Evolutionary conservation across 495 filamentous ascomycete species (phyloP), one percentile per base, ranked within the genome.

Genomic region (Viridothelium virens): DNA sequence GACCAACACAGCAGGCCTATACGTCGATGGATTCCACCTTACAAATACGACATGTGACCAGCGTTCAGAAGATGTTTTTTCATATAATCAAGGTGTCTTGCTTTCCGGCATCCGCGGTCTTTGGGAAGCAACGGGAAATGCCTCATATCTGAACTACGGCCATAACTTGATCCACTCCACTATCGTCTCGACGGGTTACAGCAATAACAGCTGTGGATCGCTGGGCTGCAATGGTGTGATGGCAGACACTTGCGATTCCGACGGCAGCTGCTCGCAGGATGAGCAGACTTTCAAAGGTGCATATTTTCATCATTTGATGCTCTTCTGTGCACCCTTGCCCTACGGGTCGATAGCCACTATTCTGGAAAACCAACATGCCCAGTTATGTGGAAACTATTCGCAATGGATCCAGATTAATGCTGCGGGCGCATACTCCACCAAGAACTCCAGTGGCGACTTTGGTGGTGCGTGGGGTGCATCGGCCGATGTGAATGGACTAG

Each of bases 131-230:
- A 59, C 53, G 5, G 31, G 53, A 33, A 59, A 59, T 2, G 53
- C 53, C 33, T 59, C 53, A 6, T 59, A 59, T 59, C 14, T 59
- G 36, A 59, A 59, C 36, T 59, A 59, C 53, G 53, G 53, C 36
- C 53, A 59, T 14, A 59, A 14, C 36, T 36, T 59, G 9, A 59
- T 59, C 53, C 53, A 59, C 5, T 59, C 53, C 11, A 59, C 53
- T 10, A 59, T 59, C 31, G 53, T 18, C 31, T 11, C 53, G 6
- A 59, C 53, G 3, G 53, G 53, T 4, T 36, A 34, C 31, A 7
- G 10, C 2, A 59, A 59, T 36, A 59, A 59, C 14, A 59, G 53
- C 31, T 59, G 53, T 36, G 53, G 11, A 33, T 4, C 53, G 0
- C 53, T 59, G 33, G 53, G 53, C 18, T 59, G 53, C 31, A 59